phyloP scores from a whole-genome alignment of 202 grass and related monocot genomes.

The Eragrostis tef region DNA sequence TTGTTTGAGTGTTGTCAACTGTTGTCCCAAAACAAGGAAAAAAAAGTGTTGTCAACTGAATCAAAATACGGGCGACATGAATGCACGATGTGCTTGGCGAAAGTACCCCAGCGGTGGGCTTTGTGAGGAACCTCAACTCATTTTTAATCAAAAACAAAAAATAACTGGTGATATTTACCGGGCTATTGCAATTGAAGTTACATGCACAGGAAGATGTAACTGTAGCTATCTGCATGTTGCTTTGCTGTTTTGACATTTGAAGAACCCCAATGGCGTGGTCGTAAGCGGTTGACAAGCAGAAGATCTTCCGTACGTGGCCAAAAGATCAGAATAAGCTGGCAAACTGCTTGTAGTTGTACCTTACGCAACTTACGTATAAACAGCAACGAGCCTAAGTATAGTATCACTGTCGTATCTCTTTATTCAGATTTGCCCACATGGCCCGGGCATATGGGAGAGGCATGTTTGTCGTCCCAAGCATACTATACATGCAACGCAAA shows the following conservation, averaged over 20 bases:
- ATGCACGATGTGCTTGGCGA: background rate
- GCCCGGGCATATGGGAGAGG: background rate
- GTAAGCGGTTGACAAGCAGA: background rate
- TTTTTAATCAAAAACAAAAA: background rate
- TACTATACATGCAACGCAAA: background rate
- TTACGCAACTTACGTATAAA: background rate
- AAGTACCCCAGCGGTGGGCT: background rate
- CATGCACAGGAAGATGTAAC: no score
- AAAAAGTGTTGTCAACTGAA: background rate
- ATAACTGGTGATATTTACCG: background rate
- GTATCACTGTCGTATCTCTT: background rate
- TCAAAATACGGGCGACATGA: background rate
- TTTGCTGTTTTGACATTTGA: no score
- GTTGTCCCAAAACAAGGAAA: no score
- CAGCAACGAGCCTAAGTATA: background rate
- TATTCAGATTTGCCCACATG: background rate
- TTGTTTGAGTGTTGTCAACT: background rate
- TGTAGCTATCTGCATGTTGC: no score
- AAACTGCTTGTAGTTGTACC: constrained; percentile 10
- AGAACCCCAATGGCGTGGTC: background rate
- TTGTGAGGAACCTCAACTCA: background rate
- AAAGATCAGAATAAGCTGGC: background rate
- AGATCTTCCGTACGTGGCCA: background rate
- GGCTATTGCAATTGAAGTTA: background rate
- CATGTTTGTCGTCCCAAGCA: background rate